Base-by-base conservation (phyloP, 2,329 filamentous ascomycete genomes). In the Hypoxylon sp. region DNA sequence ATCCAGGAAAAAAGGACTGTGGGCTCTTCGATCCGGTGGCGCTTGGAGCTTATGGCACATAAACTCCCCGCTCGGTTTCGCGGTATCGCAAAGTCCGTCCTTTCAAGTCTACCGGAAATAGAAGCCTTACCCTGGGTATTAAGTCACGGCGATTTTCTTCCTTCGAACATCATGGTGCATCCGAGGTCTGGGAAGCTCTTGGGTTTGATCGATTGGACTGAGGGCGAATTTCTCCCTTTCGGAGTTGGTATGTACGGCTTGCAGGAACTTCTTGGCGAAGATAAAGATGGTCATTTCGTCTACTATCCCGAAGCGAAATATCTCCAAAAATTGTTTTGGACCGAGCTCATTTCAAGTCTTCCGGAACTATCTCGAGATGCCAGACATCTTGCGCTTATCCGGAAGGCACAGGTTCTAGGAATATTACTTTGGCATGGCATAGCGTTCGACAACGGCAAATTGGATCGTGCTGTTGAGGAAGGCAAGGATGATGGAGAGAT, bases 141-240 rank as follows among this genome's bases (percentile, higher is more conserved):
- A 9, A 89, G 83, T 5, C 88, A 90, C 57, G 88, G 88, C 0
- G 88, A 91, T 70, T 76, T 90, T 4, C 77, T 88, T 0, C 80
- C 86, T 0, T 80, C 80, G 1, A 90, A 90, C 63, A 81, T 90
- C 45, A 81, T 90, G 71, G 79, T 88, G 0, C 77, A 82, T 55
- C 70, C 77, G 0, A 59, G 75, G 1, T 80, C 80, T 0, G 85
- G 84, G 56, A 58, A 70, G 2, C 72, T 90, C 6, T 79, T 72
- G 0, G 89, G 88, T 1, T 63, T 90, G 0, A 80, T 91, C 0
- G 89, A 91, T 71, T 91, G 88, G 88, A 86, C 86, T 0, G 88
- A 91, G 72, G 87, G 84, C 0, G 88, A 90, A 72, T 82, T 79
- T 63, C 73, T 89, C 7, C 88, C 88, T 0, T 88, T 89, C 69